Conservation (phyloP, 352 stramenopile species). For the Phytopythium cucurbitacearum region DNA sequence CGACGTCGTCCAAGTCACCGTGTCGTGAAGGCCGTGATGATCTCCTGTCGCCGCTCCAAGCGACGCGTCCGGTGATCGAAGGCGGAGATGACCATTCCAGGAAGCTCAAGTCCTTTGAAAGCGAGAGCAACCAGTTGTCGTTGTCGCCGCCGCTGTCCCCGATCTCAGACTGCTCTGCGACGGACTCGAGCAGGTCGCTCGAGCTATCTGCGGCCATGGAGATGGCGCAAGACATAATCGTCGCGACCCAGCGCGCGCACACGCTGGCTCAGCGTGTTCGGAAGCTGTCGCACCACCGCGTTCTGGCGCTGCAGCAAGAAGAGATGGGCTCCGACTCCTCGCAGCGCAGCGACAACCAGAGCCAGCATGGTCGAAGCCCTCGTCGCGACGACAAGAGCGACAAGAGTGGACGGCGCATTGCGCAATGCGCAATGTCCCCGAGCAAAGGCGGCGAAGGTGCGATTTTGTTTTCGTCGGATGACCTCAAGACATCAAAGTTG, state of each 20-base stretch:
- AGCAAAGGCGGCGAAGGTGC: background rate
- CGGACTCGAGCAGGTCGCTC: slow-evolving; percentile 7
- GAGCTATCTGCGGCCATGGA: slow-evolving; percentile 48
- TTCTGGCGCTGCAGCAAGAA: slow-evolving; percentile 63
- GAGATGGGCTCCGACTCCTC: slow-evolving; percentile 26
- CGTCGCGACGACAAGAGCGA: background rate
- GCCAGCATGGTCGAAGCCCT: slow-evolving; percentile 11
- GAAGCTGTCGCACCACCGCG: slow-evolving; percentile 60
- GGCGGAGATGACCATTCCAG: slow-evolving; percentile 8
- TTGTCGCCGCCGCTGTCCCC: slow-evolving; percentile 5
- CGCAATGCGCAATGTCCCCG: background rate
- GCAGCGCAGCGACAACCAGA: slow-evolving; percentile 19
- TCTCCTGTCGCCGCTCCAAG: slow-evolving; percentile 9
- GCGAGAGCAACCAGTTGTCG: slow-evolving; percentile 15
- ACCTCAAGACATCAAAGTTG: slow-evolving; percentile 2
- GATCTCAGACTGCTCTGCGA: background rate
- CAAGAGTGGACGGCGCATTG: background rate
- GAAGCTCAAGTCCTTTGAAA: slow-evolving; percentile 14
- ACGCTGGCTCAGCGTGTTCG: slow-evolving; percentile 67
- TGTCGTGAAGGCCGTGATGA: slow-evolving; percentile 4
- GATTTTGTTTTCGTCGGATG: slow-evolving; percentile 6
- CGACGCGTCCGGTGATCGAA: slow-evolving; percentile 14
- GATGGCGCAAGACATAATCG: slow-evolving; percentile 55
- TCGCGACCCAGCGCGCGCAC: slow-evolving; percentile 55
- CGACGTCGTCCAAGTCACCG: slow-evolving; percentile 15